Evolutionary conservation across 2,329 filamentous ascomycete species (phyloP), one percentile per base, ranked within the genome.

Genomic region (Paraconiothyrium brasiliense): DNA sequence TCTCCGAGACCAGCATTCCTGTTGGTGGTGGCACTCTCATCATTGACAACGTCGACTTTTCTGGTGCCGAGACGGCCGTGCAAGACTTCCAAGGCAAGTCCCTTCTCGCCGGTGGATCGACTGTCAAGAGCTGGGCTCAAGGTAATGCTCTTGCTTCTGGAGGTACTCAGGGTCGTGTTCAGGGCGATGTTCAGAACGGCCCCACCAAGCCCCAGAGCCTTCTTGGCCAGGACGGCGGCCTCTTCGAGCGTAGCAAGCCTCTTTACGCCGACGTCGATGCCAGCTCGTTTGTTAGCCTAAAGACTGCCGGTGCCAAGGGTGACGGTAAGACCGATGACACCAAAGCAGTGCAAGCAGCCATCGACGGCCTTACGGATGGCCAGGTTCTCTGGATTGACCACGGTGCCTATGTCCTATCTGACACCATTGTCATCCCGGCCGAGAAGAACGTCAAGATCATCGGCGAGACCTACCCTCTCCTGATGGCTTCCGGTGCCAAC

Each of bases 281-380:
- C n/a, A 85, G 83, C 62, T 86, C 86, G 37, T 97, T 99, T 74
- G 81, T 96, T 71, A 94, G 91, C 68, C 91, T 95, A 81, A 97
- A 94, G 82, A 83, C 87, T 50, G 85, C 86, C 54, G 94, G 95
- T 61, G 94, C 93, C 72, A 92, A 89, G 81, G 95, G 95, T 72
- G 94, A 99, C 72, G 95, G 94, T 55, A 79, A 82, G 30, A 92
- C 92, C 0, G 94, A 98, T 71, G 95, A 98, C 74, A 97, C 94
- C 16, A 87, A 85, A 6, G 92, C 90, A 20, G 90, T 98, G 72
- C 93, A 97, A 79, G 85, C 86, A 58, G 84, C 93, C 54, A 87
- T 98, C 67, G 83, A 96, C 78, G 86, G 81, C 60, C 87, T 88
- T 46, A 85, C 84, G 16, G 76, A 86, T 0, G 87, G 87, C 66